Evolutionary conservation across 2,329 filamentous ascomycete genomes (phyloP), one percentile per base, ranked within the genome.

Genomic region (Xenoacremonium recifei): DNA sequence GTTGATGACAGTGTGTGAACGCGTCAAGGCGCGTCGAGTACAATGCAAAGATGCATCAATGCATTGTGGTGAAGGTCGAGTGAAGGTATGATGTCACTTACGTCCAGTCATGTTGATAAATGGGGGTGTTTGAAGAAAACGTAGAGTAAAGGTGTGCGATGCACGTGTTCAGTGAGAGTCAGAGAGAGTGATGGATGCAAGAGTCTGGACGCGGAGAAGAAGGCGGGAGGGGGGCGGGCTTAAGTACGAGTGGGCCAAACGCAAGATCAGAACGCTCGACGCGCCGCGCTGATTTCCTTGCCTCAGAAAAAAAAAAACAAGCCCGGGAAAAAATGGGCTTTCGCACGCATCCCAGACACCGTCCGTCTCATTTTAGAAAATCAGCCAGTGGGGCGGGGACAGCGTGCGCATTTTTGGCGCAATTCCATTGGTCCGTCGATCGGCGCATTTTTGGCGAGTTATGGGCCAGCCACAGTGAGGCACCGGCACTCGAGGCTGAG

Each of bases 51-150:
- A 32, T 32, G 9, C 9, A 32, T 11, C 23, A 27, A 27, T 27
- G 23, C 23, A 13, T 9, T 13, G 23, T 27, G 9, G 23, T n/a
- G 13, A 27, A 9, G 23, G 23, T 27, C 9, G 13, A 9, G 23
- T 17, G 19, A 34, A 20, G 25, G 11, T 49, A 46, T 21, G 10
- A 21, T 35, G 42, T 34, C 55, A 81, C 80, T 82, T 79, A 84
- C 80, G 80, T 81, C 80, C 80, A 81, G 80, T 84, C 80, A 84
- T 84, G 45, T 69, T 82, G 76, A 72, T 65, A 58, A 55, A 31
- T 51, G 49, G n/a, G 29, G 12, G 54, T 51, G 52, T 41, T 39
- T 41, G 45, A 45, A 32, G 35, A 42, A 37, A 31, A 36, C 46
- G 45, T 50, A 37, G 31, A 20, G 40, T 13, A 45, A 40, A 39